These are phyloP conservation scores for Diddensiella transvaalensis DNA, from an alignment of 805 yeast species.

Conservation along the genomic window DNA sequence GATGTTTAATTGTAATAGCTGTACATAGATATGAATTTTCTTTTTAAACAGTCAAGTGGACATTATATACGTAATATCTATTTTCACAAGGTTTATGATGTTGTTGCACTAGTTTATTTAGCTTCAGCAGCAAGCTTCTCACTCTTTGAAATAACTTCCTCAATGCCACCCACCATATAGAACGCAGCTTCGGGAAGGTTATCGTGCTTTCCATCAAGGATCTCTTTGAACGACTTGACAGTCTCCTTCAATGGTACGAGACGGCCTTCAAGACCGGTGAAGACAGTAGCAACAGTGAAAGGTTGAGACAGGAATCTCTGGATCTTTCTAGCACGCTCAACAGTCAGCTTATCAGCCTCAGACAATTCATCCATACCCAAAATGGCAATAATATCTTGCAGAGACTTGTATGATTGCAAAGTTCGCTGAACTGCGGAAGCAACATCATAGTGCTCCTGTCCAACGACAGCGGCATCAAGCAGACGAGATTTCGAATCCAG, in stretches of 20 bases:
- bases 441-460: slow-evolving; percentile 97
- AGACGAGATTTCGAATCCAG: slow-evolving; percentile 99
- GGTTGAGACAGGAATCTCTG: slow-evolving; percentile 99
- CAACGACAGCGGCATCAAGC: slow-evolving; percentile 94
- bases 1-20: too few species aligned
- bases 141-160: slow-evolving; percentile 97
- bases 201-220: slow-evolving; percentile 97
- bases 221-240: slow-evolving; percentile 90
- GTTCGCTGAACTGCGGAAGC: slow-evolving; percentile 97
- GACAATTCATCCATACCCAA: slow-evolving; percentile 99
- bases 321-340: slow-evolving; percentile 99
- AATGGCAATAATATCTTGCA: slow-evolving; percentile 99
- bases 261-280: slow-evolving; percentile 99
- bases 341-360: slow-evolving; percentile 97
- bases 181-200: slow-evolving; percentile 98
- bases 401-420: slow-evolving; percentile 98
- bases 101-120: slow-evolving; percentile 5
- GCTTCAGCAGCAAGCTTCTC: slow-evolving; percentile 77
- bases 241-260: slow-evolving; percentile 97
- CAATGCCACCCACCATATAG: slow-evolving; percentile 99
- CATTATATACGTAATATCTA: background rate
- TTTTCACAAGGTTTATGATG: background rate
- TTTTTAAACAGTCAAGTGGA: background rate
- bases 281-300: slow-evolving; percentile 98
- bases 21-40: slow-evolving; percentile 1